Evolutionary conservation across 2,329 filamentous ascomycete species (phyloP).

Genomic region (Acrocalymma vagum): DNA sequence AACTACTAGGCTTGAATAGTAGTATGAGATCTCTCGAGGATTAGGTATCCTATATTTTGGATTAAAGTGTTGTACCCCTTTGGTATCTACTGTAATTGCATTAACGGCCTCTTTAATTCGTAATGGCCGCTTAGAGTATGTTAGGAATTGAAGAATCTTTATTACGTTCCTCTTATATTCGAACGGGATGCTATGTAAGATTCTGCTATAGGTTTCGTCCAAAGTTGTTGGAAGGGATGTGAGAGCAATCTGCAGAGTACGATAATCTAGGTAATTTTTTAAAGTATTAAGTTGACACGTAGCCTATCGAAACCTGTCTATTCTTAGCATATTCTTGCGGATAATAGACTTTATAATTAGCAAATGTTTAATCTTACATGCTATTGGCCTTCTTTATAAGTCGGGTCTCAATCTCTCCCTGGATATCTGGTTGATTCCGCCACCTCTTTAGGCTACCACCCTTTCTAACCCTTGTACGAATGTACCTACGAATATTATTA

Average conservation of each 20-base stretch:
- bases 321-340: background rate
- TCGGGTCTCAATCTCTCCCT: background rate
- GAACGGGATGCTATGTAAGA: background rate
- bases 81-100: slow-evolving; percentile 1
- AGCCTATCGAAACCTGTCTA: slow-evolving; percentile 13
- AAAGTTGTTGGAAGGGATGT: slow-evolving; percentile 2
- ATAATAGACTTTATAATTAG: slow-evolving; percentile 26
- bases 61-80: slow-evolving; percentile 19
- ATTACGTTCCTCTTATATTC: background rate
- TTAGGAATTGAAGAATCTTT: slow-evolving; percentile 7
- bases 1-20: slow-evolving; percentile 29
- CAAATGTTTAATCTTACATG: slow-evolving; percentile 23
- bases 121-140: background rate
- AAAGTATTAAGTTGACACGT: slow-evolving; percentile 11
- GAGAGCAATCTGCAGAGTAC: background rate
- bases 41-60: slow-evolving; percentile 13
- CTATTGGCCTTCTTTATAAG: slow-evolving; percentile 29
- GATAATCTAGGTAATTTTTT: background rate
- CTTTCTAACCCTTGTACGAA: slow-evolving; percentile 22
- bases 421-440: slow-evolving; percentile 17
- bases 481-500: slow-evolving; percentile 35
- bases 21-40: slow-evolving; percentile 21
- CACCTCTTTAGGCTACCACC: slow-evolving; percentile 28
- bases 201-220: slow-evolving; percentile 12
- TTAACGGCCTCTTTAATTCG: background rate